phyloP scores from a whole-genome alignment of 495 filamentous ascomycete genomes.

The Podospora didyma region DNA sequence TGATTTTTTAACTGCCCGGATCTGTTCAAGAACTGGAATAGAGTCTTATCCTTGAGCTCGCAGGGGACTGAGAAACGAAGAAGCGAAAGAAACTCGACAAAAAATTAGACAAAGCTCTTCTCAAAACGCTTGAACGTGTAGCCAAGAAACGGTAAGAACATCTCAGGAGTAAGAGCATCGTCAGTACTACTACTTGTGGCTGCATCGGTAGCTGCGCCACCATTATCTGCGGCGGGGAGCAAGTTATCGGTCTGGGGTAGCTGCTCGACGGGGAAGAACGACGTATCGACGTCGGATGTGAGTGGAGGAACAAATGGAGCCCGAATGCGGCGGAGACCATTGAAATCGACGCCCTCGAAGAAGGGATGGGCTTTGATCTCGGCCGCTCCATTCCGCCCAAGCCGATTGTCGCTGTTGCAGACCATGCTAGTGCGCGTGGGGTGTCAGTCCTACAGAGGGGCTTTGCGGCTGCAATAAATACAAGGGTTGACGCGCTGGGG shows the following conservation, averaged over 20 bases:
- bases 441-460: not conserved
- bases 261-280: conserved; percentile 92
- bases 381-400: conserved; percentile 74
- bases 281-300: conserved; percentile 84
- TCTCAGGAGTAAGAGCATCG: conserved; percentile 54
- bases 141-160: conserved; percentile 91
- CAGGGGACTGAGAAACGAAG: too few relatives aligned
- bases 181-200: conserved; percentile 12
- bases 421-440: conserved; percentile 59
- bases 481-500: too few relatives aligned
- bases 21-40: too few relatives aligned
- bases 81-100: too few relatives aligned
- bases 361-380: conserved; percentile 88
- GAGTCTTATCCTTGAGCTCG: too few relatives aligned
- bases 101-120: conserved; percentile 44
- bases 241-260: conserved; percentile 56
- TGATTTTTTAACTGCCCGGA: too few relatives aligned
- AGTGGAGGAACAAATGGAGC: conserved; percentile 89
- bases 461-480: not conserved
- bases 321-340: conserved; percentile 74
- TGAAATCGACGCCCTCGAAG: conserved; percentile 87
- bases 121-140: conserved; percentile 97
- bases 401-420: conserved; percentile 83
- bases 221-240: conserved; percentile 57
- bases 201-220: conserved; percentile 51